These are phyloP conservation scores for Gynochthodes officinalis DNA, from an alignment of 257 asterid genomes.

Conservation along the genomic window DNA sequence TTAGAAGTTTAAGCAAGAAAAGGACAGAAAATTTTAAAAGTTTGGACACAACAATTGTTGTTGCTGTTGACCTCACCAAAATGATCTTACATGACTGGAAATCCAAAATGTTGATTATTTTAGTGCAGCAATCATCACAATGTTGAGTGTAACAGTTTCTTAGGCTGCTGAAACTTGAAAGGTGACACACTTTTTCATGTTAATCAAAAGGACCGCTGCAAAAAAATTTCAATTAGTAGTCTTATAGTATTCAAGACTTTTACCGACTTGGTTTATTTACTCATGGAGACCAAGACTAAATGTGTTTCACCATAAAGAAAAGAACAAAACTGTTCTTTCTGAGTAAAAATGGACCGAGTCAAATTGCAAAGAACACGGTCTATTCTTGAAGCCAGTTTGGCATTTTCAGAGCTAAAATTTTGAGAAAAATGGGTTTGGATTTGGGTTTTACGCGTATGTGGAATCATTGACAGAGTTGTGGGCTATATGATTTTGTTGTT, in stretches of 20 bases:
- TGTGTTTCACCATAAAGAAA: too few relatives aligned
- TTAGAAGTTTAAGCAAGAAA: constrained; percentile 10
- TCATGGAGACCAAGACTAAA: too few relatives aligned
- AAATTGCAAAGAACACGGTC: background rate
- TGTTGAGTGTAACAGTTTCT: background rate
- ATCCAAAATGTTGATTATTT: background rate
- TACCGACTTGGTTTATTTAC: background rate
- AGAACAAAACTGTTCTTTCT: too few relatives aligned
- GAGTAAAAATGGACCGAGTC: constrained; percentile 11
- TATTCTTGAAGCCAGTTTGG: background rate
- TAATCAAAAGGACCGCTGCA: constrained; percentile 9
- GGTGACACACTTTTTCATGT: constrained; percentile 11
- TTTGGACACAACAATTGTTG: background rate
- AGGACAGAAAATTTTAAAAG: background rate
- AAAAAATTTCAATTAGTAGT: too few relatives aligned
- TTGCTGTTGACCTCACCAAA: constrained; percentile 14
- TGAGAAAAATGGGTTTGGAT: background rate
- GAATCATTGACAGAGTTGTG: background rate
- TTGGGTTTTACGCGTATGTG: background rate
- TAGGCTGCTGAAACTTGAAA: background rate
- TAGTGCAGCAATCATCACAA: background rate
- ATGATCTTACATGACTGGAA: background rate
- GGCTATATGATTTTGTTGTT: too few relatives aligned
- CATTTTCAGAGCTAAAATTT: background rate
- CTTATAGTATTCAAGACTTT: background rate